These are phyloP conservation scores for Gnomoniopsis smithogilvyi DNA, from an alignment of 2,329 filamentous ascomycete genomes.

Conservation along the genomic window DNA sequence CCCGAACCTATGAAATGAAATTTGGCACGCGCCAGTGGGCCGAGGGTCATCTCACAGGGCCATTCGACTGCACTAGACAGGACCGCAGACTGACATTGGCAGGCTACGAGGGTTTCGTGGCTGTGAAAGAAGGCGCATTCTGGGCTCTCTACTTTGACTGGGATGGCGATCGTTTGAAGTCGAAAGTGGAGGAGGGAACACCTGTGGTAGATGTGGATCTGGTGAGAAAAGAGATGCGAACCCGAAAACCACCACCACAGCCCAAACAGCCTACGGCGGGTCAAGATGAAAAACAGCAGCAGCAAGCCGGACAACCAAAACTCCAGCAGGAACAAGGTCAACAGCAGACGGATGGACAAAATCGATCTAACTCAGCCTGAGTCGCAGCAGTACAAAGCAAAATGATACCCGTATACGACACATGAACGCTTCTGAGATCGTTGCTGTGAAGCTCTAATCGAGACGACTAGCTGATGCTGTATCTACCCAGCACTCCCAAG, in stretches of 20 bases:
- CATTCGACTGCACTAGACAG: slow-evolving; percentile 49
- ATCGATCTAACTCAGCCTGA: background rate
- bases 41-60: slow-evolving; percentile 41
- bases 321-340: background rate
- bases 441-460: background rate
- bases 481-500: too few relatives aligned
- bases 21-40: slow-evolving; percentile 41
- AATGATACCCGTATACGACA: background rate
- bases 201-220: slow-evolving; percentile 55
- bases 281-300: background rate
- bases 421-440: background rate
- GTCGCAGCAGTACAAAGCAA: background rate
- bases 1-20: slow-evolving; percentile 42
- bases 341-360: background rate
- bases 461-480: too few relatives aligned
- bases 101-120: slow-evolving; percentile 47
- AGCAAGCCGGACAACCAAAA: background rate
- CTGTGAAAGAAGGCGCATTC: slow-evolving; percentile 41
- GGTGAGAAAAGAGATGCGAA: slow-evolving; percentile 42
- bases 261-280: background rate
- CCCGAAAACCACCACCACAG: background rate
- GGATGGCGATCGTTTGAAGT: slow-evolving; percentile 41
- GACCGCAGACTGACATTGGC: slow-evolving; percentile 48
- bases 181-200: slow-evolving; percentile 43
- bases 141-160: slow-evolving; percentile 47